phyloP scores from a whole-genome alignment of 768 basidiomycete genomes.

The Russula sp. region DNA sequence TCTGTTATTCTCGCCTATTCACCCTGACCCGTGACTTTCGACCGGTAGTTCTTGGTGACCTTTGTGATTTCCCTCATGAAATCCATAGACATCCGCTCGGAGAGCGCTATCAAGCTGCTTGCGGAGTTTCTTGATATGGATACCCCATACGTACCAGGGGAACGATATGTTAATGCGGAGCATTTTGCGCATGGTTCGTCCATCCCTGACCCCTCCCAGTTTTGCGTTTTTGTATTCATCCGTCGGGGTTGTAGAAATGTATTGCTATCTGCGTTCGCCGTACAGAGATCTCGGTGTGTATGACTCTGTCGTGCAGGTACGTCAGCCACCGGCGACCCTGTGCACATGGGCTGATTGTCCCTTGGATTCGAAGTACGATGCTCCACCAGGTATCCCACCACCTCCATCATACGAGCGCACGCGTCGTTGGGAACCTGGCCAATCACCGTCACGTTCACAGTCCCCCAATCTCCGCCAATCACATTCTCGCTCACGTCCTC shows the following conservation, averaged over 20 bases:
- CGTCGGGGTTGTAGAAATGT: slow-evolving; percentile 56
- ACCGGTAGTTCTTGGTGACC: slow-evolving; percentile 73
- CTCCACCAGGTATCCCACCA: slow-evolving; percentile 34
- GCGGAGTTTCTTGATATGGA: slow-evolving; percentile 87
- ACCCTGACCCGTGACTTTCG: slow-evolving; percentile 2
- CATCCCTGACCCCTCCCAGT: background rate
- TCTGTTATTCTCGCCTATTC: background rate
- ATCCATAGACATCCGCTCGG: slow-evolving; percentile 85
- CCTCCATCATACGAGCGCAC: slow-evolving; percentile 29
- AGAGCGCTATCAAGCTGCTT: slow-evolving; percentile 75
- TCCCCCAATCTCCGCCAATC: slow-evolving; percentile 24
- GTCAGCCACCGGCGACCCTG: background rate
- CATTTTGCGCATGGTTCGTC: slow-evolving; percentile 89
- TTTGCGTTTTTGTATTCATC: background rate
- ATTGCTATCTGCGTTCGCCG: slow-evolving; percentile 82
- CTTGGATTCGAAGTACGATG: slow-evolving; percentile 47
- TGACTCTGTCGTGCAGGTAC: slow-evolving; percentile 75
- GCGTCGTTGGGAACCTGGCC: slow-evolving; percentile 27
- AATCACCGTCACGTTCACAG: slow-evolving; percentile 20
- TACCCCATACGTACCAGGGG: slow-evolving; percentile 45
- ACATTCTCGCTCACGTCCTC: slow-evolving; percentile 5
- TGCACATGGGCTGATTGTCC: background rate
- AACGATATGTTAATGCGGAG: slow-evolving; percentile 66
- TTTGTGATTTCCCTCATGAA: slow-evolving; percentile 89
- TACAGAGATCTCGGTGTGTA: slow-evolving; percentile 79